phyloP scores from a whole-genome alignment of 768 basidiomycete genomes.

The Leccinum longicurvipes region DNA sequence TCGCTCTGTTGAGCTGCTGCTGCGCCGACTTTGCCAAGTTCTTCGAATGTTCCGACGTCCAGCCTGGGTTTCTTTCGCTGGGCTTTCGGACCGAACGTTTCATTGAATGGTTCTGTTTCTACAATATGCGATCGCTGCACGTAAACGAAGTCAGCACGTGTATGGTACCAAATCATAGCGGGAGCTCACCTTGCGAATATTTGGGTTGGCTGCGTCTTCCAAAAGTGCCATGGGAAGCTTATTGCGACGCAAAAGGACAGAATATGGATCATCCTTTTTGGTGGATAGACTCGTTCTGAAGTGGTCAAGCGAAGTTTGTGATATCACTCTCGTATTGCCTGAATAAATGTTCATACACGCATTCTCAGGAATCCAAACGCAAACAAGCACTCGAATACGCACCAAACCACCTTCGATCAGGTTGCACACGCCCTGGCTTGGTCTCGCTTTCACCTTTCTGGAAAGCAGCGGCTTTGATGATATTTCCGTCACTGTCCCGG shows the following conservation, averaged over 20 bases:
- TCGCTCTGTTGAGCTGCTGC: conserved; percentile 49
- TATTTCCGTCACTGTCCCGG: conserved; percentile 87
- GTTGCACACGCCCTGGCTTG: conserved; percentile 86
- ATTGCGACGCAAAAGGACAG: conserved; percentile 88
- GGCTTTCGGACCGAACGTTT: conserved; percentile 95
- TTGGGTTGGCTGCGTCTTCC: conserved; percentile 83
- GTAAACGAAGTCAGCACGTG: conserved; percentile 2
- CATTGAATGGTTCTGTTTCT: conserved; percentile 90
- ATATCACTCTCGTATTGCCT: conserved; percentile 99
- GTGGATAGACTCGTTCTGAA: conserved; percentile 85
- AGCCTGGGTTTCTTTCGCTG: conserved; percentile 88
- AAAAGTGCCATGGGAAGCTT: conserved; percentile 96
- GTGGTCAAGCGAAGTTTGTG: conserved; percentile 93
- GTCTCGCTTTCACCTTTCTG: conserved; percentile 94
- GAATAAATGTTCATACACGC: conserved; percentile 3
- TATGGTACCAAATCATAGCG: background rate
- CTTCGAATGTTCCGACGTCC: conserved; percentile 89
- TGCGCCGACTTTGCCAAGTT: conserved; percentile 67
- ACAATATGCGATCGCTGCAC: conserved; percentile 84
- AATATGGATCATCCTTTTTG: conserved; percentile 93
- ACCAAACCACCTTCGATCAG: conserved; percentile 98
- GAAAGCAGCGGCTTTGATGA: conserved; percentile 90
- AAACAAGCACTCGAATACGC: conserved; percentile 28
- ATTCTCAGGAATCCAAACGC: conserved; percentile 7
- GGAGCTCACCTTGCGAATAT: conserved; percentile 62